phyloP scores from a whole-genome alignment of 2,329 filamentous ascomycete species.

The Ceratocystis eucalypticola region DNA sequence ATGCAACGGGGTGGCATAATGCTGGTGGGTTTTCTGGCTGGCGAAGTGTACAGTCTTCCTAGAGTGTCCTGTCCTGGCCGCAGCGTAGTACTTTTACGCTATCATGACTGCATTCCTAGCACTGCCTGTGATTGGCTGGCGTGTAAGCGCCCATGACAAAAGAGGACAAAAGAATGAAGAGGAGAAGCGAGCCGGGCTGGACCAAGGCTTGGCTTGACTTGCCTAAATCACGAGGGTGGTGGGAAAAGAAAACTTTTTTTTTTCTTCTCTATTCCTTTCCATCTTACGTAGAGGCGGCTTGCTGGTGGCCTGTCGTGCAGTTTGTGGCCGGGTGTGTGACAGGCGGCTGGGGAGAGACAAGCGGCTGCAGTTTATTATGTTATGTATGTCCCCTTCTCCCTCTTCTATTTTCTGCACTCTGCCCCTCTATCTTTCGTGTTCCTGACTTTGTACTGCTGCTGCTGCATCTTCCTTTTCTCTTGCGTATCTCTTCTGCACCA shows the following conservation, averaged over 20 bases:
- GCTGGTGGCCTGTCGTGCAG: too few relatives aligned
- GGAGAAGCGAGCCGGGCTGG: neutral
- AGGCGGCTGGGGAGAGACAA: neutral
- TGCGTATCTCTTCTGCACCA: neutral
- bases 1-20: too few relatives aligned
- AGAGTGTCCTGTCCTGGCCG: too few relatives aligned
- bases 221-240: neutral
- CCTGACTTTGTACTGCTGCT: neutral
- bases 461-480: neutral
- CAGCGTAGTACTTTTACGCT: neutral
- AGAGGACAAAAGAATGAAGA: neutral
- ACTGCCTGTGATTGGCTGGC: conserved; percentile 12
- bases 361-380: neutral
- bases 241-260: neutral
- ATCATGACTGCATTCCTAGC: neutral
- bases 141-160: conserved; percentile 17
- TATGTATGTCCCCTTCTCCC: neutral
- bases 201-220: neutral
- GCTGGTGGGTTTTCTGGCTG: too few relatives aligned
- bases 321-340: neutral
- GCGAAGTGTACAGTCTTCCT: too few relatives aligned
- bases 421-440: neutral
- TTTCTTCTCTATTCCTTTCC: neutral
- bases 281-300: neutral
- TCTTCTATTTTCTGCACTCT: neutral